phyloP scores from a whole-genome alignment of 352 stramenopile species.

The Phytopythium montanum region DNA sequence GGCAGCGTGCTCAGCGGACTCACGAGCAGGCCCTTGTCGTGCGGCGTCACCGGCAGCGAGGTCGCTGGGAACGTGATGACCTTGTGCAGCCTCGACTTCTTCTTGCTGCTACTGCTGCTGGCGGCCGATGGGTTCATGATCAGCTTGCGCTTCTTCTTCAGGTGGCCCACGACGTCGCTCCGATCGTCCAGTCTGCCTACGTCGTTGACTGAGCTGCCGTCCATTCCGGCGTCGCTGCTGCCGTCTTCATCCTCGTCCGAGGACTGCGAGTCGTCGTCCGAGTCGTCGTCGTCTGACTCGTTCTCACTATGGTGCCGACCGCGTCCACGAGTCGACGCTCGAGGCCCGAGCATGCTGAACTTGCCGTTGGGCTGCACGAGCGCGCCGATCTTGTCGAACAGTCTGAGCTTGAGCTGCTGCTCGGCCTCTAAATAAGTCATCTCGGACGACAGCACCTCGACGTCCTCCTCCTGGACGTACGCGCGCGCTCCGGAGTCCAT shows the following conservation, averaged over 20 bases:
- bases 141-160: constrained; percentile 58
- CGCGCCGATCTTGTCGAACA: constrained; percentile 69
- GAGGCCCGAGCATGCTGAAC: constrained; percentile 25
- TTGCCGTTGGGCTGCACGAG: constrained; percentile 51
- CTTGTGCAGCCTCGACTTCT: constrained; percentile 42
- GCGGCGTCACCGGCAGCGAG: constrained; percentile 60
- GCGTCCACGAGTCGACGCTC: constrained; percentile 7
- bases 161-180: constrained; percentile 13
- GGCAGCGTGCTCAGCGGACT: constrained; percentile 71
- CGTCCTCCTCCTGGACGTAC: constrained; percentile 56
- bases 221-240: constrained; percentile 13
- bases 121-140: constrained; percentile 33
- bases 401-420: constrained; percentile 48
- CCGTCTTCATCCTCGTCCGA: constrained; percentile 29
- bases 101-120: constrained; percentile 15
- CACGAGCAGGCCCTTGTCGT: constrained; percentile 56
- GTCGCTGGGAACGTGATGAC: constrained; percentile 71
- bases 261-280: constrained; percentile 16
- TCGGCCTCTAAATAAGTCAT: constrained; percentile 51
- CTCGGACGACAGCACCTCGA: constrained; percentile 50
- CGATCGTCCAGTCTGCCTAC: constrained; percentile 3
- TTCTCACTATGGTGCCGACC: constrained; percentile 29
- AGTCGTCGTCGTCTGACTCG: constrained; percentile 28
- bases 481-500: constrained; percentile 36
- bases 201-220: constrained; percentile 6